These are phyloP conservation scores for Solanum chacoense DNA, from an alignment of 305 asterid genomes.

Conservation along the genomic window DNA sequence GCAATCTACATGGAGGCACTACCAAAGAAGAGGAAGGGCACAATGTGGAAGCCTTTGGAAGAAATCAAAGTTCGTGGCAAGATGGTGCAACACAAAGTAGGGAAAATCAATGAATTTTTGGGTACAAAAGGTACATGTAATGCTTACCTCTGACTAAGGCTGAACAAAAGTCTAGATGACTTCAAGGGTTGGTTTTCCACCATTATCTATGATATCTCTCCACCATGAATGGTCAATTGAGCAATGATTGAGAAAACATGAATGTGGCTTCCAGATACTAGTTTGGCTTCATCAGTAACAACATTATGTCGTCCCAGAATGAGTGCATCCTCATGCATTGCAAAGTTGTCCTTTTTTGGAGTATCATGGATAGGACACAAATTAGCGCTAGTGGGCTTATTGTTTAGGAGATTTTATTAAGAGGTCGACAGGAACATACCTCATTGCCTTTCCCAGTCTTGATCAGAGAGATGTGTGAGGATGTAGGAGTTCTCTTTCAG, in stretches of 20 bases:
- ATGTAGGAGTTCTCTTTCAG: not conserved
- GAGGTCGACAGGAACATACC: not conserved
- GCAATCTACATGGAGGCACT: not conserved
- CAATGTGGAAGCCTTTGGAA: not conserved
- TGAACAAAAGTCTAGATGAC: not conserved
- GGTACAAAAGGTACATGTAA: not conserved
- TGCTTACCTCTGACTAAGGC: not conserved
- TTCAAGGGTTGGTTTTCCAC: not conserved
- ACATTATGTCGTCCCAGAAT: not conserved
- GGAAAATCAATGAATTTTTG: not conserved
- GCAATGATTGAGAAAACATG: no score
- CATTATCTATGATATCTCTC: not conserved
- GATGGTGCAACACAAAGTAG: not conserved
- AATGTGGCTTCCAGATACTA: not conserved
- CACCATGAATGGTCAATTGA: not conserved
- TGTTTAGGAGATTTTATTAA: no score
- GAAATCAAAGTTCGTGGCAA: not conserved
- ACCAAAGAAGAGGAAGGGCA: not conserved
- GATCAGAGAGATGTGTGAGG: not conserved
- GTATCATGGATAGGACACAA: not conserved
- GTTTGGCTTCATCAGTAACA: no score
- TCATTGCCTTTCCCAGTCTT: not conserved
- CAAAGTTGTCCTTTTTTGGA: not conserved
- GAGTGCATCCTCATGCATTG: not conserved
- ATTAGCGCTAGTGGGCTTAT: not conserved